Evolutionary conservation across 768 basidiomycete species (phyloP), one percentile per base, ranked within the genome.

Genomic region (Coprinellus aureogranulatus): DNA sequence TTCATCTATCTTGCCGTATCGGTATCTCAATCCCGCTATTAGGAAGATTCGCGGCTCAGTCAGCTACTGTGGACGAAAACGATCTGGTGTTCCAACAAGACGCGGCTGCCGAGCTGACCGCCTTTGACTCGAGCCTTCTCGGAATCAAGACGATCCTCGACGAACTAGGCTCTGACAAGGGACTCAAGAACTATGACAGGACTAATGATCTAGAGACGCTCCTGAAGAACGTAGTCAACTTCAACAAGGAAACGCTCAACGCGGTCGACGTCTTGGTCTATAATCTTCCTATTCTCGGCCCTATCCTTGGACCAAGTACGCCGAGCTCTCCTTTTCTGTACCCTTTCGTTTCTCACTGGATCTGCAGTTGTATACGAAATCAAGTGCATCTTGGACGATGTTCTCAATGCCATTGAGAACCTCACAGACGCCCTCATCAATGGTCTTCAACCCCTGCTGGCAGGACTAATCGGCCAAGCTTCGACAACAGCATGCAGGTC

Each of bases 351-450:
- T 44, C 14, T 39, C 51, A 28, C 54, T 54, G 28, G 23, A 25
- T 42, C 16, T 40, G 22, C 23, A 89, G 87, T 82, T 60, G 71
- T 86, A 9, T 82, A 83, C 59, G 70, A 82, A 10, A 65, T 86
- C 67, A 88, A 89, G 65, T 88, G 88, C 64, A 58, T 82, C 25
- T 51, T 87, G 30, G 84, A 85, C 61, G 70, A 70, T 3, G 53
- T 82, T 26, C 68, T 88, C 40, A 73, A 88, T 62, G 65, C 66
- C 4, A 63, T 72, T 2, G 82, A 85, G 66, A 75, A 84, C 62
- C 30, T 81, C 16, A 69, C 75, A 16, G 86, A 87, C 62, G 79
- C 64, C 8, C 56, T 75, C 12, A 55, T 84, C 61, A 80, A 81
- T 54, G 60, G 54, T 11, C 61, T 85, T n/a, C 57, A 65, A 28